phyloP scores from a whole-genome alignment of 2,329 filamentous ascomycete genomes.

The Macroventuria anomochaeta region DNA sequence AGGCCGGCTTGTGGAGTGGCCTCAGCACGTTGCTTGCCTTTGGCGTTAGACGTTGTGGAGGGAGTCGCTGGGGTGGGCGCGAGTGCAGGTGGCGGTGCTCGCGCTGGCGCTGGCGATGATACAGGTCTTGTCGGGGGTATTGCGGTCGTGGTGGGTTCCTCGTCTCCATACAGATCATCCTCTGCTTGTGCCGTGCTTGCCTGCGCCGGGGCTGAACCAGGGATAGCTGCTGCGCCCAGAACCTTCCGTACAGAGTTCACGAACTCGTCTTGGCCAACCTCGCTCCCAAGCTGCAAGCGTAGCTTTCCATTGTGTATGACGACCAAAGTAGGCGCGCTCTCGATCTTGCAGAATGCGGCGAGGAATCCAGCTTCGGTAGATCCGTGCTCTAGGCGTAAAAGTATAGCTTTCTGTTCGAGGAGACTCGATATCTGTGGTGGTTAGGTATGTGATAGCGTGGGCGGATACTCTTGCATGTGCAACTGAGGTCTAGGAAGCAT shows the following conservation, averaged over 20 bases:
- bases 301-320: slow-evolving; percentile 82
- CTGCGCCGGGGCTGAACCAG: slow-evolving; percentile 26
- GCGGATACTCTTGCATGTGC: not conserved
- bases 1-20: slow-evolving; percentile 40
- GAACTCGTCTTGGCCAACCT: slow-evolving; percentile 71
- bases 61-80: slow-evolving; percentile 8
- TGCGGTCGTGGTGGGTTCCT: not conserved
- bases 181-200: slow-evolving; percentile 12
- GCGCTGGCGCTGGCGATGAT: slow-evolving; percentile 8
- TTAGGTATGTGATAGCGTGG: not conserved
- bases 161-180: slow-evolving; percentile 14
- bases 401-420: slow-evolving; percentile 68
- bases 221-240: slow-evolving; percentile 39
- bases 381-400: slow-evolving; percentile 72
- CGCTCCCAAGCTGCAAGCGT: slow-evolving; percentile 75
- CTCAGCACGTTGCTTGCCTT: slow-evolving; percentile 54
- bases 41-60: slow-evolving; percentile 32
- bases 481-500: slow-evolving; percentile 7
- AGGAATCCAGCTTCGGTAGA: slow-evolving; percentile 84
- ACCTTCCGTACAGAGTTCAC: slow-evolving; percentile 59
- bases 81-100: slow-evolving; percentile 2
- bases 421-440: slow-evolving; percentile 50
- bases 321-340: slow-evolving; percentile 77
- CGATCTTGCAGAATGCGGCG: slow-evolving; percentile 81
- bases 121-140: slow-evolving; percentile 16